Percentiles rank a stretch among this genome's conserved stretches.
Evolutionary conservation across 2,329 filamentous ascomycete species (phyloP).

Genomic region (Pseudopithomyces chartarum): DNA sequence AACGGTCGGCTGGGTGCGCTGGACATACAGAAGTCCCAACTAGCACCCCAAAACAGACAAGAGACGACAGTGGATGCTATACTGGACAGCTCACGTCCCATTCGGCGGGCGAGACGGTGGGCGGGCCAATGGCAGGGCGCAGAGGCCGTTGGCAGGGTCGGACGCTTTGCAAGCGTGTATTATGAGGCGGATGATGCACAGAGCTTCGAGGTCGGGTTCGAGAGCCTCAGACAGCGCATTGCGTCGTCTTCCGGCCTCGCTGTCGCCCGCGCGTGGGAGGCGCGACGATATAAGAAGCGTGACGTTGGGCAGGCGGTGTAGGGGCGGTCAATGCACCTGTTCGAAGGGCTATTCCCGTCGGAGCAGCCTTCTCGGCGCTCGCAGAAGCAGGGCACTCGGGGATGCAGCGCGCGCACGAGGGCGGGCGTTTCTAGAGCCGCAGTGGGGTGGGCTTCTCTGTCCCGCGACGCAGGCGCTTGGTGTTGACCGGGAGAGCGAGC

Average conservation of each 20-base stretch:
- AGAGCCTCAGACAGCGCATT: conserved; percentile 45
- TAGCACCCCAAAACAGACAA: conserved; percentile 41
- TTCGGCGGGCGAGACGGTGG: conserved; percentile 32
- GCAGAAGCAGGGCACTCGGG: conserved; percentile 16
- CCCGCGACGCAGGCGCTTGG: conserved; percentile 19
- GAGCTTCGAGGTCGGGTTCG: conserved; percentile 37
- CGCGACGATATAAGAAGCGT: conserved; percentile 41
- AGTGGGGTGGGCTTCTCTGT: conserved; percentile 14
- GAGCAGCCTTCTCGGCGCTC: conserved; percentile 31
- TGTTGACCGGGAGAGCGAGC: conserved; percentile 23
- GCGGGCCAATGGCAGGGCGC: conserved; percentile 41
- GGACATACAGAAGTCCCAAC: conserved; percentile 29
- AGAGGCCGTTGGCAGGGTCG: conserved; percentile 37
- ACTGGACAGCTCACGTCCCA: conserved; percentile 31
- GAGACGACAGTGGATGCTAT: conserved; percentile 33
- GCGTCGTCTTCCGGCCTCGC: conserved; percentile 40
- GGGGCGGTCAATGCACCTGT: conserved; percentile 41
- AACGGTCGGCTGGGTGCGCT: conserved; percentile 25
- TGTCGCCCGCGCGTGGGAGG: conserved; percentile 32
- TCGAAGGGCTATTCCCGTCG: conserved; percentile 35
- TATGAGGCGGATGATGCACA: conserved; percentile 34
- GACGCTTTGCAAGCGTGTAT: conserved; percentile 40
- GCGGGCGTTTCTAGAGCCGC: conserved; percentile 12
- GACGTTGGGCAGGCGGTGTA: conserved; percentile 46
- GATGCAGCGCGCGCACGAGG: conserved; percentile 14